Evolutionary conservation across 2,329 filamentous ascomycete genomes (phyloP), one percentile per base, ranked within the genome.

Genomic region (Fusarium sp.): DNA sequence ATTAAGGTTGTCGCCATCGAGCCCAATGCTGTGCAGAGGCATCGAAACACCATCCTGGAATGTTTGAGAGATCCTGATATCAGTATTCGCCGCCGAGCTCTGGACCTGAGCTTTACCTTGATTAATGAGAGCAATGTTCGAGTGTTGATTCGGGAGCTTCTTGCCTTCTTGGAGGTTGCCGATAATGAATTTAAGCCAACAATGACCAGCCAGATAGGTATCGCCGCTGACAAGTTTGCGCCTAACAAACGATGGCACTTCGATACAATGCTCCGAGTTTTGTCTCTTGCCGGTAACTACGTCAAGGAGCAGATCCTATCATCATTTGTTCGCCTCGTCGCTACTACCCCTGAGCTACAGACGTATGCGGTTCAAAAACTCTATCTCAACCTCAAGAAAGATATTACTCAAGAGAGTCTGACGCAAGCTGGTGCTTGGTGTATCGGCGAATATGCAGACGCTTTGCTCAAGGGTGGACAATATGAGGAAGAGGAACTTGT

Each of bases 241-340:
- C 97, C 96, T 2, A 98, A 96, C 84, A 98, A 98, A 85, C 89
- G 96, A 81, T 99, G 96, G 96, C 96, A 99, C 81, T 93, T 98
- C 76, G 96, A 99, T 80, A 99, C 97, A 6, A 98, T 99, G 92
- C 87, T 99, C 61, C 90, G 97, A 28, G 95, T 99, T 30, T 84
- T 99, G 77, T 98, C 95, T 66, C 87, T 99, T 74, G 96, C 96
- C 59, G 96, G 96, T 53, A 98, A 97, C 83, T 98, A 96, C 79
- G 95, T 99, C 76, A 98, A 98, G 82, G 96, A 99, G 82, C 96
- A 97, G 77, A 99, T 99, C 69, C 84, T 99, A 66, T 98, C 96
- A 1, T 98, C 96, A 0, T 98, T 99, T 80, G 93, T 99, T 69
- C 93, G 97, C 55, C 90, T 99, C 6, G 96, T 99, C 73, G 96